phyloP scores from a whole-genome alignment of 495 filamentous ascomycete genomes.

The Aspergillus affinis region DNA sequence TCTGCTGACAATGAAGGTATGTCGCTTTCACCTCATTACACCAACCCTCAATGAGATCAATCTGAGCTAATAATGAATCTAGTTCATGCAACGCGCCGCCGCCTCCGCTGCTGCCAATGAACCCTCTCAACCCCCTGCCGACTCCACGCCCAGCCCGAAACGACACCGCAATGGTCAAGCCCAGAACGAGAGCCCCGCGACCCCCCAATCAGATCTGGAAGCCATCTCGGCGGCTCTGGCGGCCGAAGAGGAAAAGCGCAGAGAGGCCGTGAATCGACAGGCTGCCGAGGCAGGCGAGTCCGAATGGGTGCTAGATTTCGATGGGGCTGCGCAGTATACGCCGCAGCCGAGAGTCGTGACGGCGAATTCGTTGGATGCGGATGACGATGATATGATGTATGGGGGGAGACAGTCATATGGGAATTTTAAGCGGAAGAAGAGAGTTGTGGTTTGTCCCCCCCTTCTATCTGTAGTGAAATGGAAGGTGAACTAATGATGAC shows the following conservation, averaged over 20 bases:
- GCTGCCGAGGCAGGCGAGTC: constrained; percentile 79
- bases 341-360: constrained; percentile 33
- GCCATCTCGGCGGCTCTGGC: constrained; percentile 68
- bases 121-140: constrained; percentile 39
- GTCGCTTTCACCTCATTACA: background rate
- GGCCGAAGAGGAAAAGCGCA: constrained; percentile 72
- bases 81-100: constrained; percentile 96
- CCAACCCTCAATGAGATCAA: background rate
- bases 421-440: constrained; percentile 41
- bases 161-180: constrained; percentile 42
- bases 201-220: constrained; percentile 48
- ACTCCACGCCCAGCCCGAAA: constrained; percentile 40
- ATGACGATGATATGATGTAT: constrained; percentile 28
- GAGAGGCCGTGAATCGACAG: constrained; percentile 65
- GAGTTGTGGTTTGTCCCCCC: constrained; percentile 18
- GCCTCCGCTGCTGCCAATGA: constrained; percentile 49
- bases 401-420: constrained; percentile 43
- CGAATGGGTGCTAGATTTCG: constrained; percentile 72
- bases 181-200: constrained; percentile 21
- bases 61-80: constrained; percentile 11
- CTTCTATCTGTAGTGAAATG: background rate
- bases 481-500: constrained; percentile 1
- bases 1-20: constrained; percentile 86
- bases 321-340: constrained; percentile 25
- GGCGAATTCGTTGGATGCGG: constrained; percentile 39